phyloP scores from a whole-genome alignment of 768 basidiomycete genomes.

The Calocera viscosa region DNA sequence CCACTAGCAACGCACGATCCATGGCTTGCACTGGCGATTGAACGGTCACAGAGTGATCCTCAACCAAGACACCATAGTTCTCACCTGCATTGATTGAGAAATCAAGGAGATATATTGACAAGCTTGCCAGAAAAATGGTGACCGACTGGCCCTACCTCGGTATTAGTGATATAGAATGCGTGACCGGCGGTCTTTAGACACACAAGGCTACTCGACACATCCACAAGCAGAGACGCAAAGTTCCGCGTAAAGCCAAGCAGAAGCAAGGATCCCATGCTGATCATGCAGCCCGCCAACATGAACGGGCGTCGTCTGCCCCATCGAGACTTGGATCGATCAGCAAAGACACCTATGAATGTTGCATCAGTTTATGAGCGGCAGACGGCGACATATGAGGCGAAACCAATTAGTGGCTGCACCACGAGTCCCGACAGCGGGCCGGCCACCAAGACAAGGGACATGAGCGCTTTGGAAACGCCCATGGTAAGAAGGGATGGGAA shows the following conservation, averaged over 20 bases:
- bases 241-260: slow-evolving; percentile 71
- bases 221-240: slow-evolving; percentile 40
- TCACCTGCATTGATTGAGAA: slow-evolving; percentile 50
- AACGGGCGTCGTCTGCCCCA: slow-evolving; percentile 80
- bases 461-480: slow-evolving; percentile 70
- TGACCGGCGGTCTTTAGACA: neutral
- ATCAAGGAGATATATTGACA: slow-evolving; percentile 55
- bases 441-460: slow-evolving; percentile 86
- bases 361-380: neutral
- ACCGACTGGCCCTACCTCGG: slow-evolving; percentile 44
- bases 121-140: slow-evolving; percentile 65
- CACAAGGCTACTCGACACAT: slow-evolving; percentile 10
- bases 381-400: slow-evolving; percentile 9
- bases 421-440: slow-evolving; percentile 83
- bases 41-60: neutral
- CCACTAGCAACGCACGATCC: slow-evolving; percentile 82
- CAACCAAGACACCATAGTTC: neutral
- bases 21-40: slow-evolving; percentile 59
- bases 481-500: slow-evolving; percentile 82
- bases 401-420: slow-evolving; percentile 81
- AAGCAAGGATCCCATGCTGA: slow-evolving; percentile 62
- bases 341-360: slow-evolving; percentile 40
- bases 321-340: slow-evolving; percentile 71
- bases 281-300: slow-evolving; percentile 56
- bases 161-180: neutral